These are phyloP conservation scores for Keithomyces neogunnii DNA, from an alignment of 2,329 filamentous ascomycete genomes.

Conservation along the genomic window DNA sequence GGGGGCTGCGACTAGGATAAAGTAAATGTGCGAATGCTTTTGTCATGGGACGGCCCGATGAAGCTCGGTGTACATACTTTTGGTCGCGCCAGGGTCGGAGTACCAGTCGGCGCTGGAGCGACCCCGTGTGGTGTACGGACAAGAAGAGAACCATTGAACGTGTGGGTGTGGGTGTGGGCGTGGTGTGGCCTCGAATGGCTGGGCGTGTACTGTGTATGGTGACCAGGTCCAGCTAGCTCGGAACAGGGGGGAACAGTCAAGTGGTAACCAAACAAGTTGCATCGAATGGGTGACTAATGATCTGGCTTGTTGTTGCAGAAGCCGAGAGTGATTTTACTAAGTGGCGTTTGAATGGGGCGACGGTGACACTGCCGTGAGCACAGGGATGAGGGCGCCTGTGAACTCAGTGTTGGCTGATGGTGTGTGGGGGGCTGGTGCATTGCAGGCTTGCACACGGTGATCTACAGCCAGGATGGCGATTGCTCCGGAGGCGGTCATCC, in stretches of 20 bases:
- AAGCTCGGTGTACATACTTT: slow-evolving; percentile 5
- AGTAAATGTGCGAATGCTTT: slow-evolving; percentile 3
- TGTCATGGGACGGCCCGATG: slow-evolving; percentile 4
- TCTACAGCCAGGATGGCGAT: slow-evolving; percentile 1
- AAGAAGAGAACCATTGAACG: no score
- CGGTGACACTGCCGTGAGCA: not conserved
- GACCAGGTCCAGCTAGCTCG: not conserved
- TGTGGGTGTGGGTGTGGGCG: not conserved
- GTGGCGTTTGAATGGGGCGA: not conserved
- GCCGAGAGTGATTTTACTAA: not conserved
- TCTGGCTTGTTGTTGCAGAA: not conserved
- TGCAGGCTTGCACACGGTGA: not conserved
- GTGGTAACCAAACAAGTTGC: not conserved
- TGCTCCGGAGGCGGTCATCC: not conserved
- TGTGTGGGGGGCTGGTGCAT: not conserved
- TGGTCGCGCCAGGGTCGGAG: not conserved
- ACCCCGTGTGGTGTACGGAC: not conserved
- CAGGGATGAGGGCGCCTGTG: not conserved
- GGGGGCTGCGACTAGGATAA: not conserved
- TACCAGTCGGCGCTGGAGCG: slow-evolving; percentile 2
- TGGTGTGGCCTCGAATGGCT: not conserved
- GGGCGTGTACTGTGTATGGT: no score
- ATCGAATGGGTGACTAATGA: not conserved
- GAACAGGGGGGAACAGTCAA: not conserved
- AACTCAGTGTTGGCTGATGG: no score